Evolutionary conservation across 164 flowering plant genomes (phyloP).

Genomic region (Buxus sempervirens): DNA sequence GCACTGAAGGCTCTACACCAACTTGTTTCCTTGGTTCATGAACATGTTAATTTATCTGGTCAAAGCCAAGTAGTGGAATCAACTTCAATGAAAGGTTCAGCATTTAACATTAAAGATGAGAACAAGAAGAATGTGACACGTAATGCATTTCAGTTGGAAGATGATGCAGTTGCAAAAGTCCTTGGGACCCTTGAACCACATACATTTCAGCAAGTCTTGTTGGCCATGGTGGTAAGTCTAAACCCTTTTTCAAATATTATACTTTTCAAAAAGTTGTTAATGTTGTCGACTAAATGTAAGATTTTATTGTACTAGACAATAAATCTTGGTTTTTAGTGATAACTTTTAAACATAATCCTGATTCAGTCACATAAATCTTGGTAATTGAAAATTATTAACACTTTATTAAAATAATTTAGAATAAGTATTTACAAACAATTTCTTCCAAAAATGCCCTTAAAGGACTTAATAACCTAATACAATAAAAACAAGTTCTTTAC

Average conservation of each 20-base stretch:
- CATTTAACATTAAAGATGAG: conserved; percentile 19
- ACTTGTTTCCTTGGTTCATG: conserved; percentile 81
- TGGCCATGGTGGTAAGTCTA: conserved; percentile 76
- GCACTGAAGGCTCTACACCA: conserved; percentile 58
- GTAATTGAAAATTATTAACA: no score
- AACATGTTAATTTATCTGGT: conserved; percentile 36
- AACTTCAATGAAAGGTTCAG: conserved; percentile 24
- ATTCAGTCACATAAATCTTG: no score
- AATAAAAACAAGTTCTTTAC: no score
- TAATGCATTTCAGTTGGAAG: conserved; percentile 37
- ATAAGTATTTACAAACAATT: no score
- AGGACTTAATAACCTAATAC: no score
- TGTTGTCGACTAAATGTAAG: background rate
- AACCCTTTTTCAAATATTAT: conserved; percentile 1
- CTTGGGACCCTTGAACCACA: conserved; percentile 58
- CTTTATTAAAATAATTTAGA: no score
- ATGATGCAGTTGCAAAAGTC: conserved; percentile 71
- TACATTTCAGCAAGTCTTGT: conserved; percentile 50
- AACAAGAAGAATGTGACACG: conserved; percentile 18
- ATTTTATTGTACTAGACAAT: background rate
- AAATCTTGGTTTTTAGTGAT: no score
- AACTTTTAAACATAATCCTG: no score
- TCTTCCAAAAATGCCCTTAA: no score
- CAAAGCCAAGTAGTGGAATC: conserved; percentile 27
- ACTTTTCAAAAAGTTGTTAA: background rate